Percentiles rank a stretch among this genome's conserved stretches.
phyloP scores from a whole-genome alignment of 768 basidiomycete genomes.

The Exidia glandulosa region DNA sequence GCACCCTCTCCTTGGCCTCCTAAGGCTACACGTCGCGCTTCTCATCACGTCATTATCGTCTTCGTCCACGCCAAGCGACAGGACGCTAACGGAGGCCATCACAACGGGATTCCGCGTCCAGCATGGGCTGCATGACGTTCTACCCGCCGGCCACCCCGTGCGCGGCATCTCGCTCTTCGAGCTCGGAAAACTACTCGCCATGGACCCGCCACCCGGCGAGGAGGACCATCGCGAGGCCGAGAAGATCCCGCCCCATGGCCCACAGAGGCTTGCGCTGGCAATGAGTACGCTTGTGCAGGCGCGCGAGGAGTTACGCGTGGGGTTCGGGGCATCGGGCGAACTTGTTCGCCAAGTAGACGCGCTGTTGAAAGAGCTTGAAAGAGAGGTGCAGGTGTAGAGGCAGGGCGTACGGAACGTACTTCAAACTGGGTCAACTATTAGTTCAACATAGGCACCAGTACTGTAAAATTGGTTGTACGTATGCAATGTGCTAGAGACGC shows the following conservation, averaged over 20 bases:
- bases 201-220: constrained; percentile 39
- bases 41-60: constrained; percentile 41
- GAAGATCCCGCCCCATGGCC: constrained; percentile 57
- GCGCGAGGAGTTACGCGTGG: constrained; percentile 47
- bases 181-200: constrained; percentile 68
- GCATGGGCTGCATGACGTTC: constrained; percentile 41
- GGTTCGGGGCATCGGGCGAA: constrained; percentile 56
- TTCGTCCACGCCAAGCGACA: constrained; percentile 2
- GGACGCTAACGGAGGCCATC: constrained; percentile 48
- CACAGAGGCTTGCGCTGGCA: constrained; percentile 50
- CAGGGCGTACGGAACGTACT: constrained; percentile 47
- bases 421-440: too few relatives aligned
- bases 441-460: too few relatives aligned
- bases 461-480: too few relatives aligned
- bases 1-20: constrained; percentile 68
- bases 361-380: constrained; percentile 49
- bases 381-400: constrained; percentile 63
- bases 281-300: constrained; percentile 55
- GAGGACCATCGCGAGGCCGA: constrained; percentile 4
- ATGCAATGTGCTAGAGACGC: too few relatives aligned
- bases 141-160: constrained; percentile 62
- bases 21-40: constrained; percentile 60
- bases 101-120: constrained; percentile 42
- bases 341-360: constrained; percentile 56
- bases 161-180: constrained; percentile 67